Base-by-base conservation (phyloP, 2,329 filamentous ascomycete species). In the Arthrocladium fulminans region DNA sequence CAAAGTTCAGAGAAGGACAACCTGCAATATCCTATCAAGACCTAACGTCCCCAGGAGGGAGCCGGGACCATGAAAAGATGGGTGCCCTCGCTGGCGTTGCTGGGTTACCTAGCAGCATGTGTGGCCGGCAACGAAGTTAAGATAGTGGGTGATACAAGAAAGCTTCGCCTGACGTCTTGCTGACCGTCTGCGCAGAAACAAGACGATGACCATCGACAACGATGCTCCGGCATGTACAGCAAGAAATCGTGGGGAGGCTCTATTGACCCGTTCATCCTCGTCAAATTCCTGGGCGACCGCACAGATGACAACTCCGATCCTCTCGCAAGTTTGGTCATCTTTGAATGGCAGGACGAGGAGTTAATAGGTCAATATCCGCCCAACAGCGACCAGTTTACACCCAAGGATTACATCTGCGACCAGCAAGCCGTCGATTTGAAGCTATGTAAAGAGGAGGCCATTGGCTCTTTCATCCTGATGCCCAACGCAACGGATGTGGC, bases 191-290 rank as follows among this genome's bases (percentile, higher is more conserved):
- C 24, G 24, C 55, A 94, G 86, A 83, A 87, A 65, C 76, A 92
- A 63, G 79, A 81, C 48, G 79, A 86, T 45, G 77, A 83, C 29
- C 85, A 90, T 62, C 76, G 81, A 61, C 86, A 95, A 71, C 79
- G 37, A 78, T 96, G 90, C 72, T 72, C 75, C 73, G 88, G 90
- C 71, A 96, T 97, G 89, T 97, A 96, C 73, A 89, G 86, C 70
- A 83, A 80, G 63, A 85, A 81, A 61, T 77, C 84, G 44, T 97
- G 90, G 90, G 88, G 88, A 59, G 90, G 90, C 51, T 78, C 80
- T 29, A 78, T 88, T 51, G 87, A 96, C 59, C 90, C 90, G 17
- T 94, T 88, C 70, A 95, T 97, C 65, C 76, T 84, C 58, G 77
- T 88, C 65, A 88, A 87, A 63, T 94, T 95, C 61, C 51, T 57